These are phyloP conservation scores for Rubroboletus pulcherrimus DNA, from an alignment of 768 basidiomycete genomes.

Conservation along the genomic window DNA sequence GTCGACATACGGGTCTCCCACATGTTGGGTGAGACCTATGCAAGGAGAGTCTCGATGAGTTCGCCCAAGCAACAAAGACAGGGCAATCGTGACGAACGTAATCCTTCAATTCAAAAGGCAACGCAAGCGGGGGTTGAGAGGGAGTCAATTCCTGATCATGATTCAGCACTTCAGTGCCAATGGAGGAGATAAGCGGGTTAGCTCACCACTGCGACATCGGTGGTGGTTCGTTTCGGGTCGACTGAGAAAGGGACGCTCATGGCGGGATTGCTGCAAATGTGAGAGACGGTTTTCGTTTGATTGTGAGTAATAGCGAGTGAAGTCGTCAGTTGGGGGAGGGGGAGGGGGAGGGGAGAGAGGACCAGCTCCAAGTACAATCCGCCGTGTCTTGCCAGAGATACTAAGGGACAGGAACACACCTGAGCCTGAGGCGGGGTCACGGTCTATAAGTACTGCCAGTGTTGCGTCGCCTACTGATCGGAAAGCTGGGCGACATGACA, in stretches of 20 bases:
- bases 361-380: constrained; percentile 18
- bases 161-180: not conserved
- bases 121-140: constrained; percentile 26
- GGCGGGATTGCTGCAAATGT: not conserved
- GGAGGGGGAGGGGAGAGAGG: constrained; percentile 6
- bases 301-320: not conserved
- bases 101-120: constrained; percentile 38
- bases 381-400: not conserved
- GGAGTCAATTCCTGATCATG: constrained; percentile 32
- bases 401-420: not conserved
- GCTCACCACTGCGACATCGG: constrained; percentile 27
- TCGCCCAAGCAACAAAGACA: not conserved
- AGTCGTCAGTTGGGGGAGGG: not conserved
- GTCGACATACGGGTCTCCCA: constrained; percentile 43
- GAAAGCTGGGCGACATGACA: constrained; percentile 16
- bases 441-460: not conserved
- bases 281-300: not conserved
- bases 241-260: constrained; percentile 16
- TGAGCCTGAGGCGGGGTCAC: not conserved
- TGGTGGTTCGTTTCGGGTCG: constrained; percentile 14
- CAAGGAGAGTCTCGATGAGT: not conserved
- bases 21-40: constrained; percentile 39
- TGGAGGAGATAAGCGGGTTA: not conserved
- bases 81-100: constrained; percentile 28
- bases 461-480: not conserved